Conservation (phyloP, 441 rosid genomes). For the Gossypium schwendimanii region DNA sequence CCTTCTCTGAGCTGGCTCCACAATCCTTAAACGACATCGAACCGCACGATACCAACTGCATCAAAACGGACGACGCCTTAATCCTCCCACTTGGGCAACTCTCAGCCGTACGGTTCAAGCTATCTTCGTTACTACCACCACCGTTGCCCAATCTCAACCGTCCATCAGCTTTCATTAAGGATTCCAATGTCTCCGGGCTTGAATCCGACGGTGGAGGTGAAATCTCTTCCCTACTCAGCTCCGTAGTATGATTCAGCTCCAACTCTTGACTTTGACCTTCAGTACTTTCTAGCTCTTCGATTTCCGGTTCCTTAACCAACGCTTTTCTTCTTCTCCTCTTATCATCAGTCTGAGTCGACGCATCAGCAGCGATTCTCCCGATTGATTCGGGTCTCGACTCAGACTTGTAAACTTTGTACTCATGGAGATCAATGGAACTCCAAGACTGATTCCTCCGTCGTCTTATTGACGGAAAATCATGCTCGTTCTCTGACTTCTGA, state of each 20-base stretch:
- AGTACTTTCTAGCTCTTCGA: constrained; percentile 20
- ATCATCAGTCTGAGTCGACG: constrained; percentile 86
- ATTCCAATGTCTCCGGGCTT: constrained; percentile 85
- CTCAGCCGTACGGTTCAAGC: constrained; percentile 37
- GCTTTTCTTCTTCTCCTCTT: constrained; percentile 42
- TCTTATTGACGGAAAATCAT: constrained; percentile 29
- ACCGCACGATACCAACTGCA: constrained; percentile 89
- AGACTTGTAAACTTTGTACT: constrained; percentile 71
- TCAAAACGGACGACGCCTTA: constrained; percentile 71
- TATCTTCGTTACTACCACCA: constrained; percentile 23
- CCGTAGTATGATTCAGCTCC: constrained; percentile 35
- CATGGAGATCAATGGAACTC: constrained; percentile 74
- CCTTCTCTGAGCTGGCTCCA: constrained; percentile 53
- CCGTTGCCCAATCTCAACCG: constrained; percentile 39
- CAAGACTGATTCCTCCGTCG: constrained; percentile 79
- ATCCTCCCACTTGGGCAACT: constrained; percentile 42
- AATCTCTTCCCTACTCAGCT: constrained; percentile 69
- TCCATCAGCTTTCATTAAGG: constrained; percentile 71
- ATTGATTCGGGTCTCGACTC: constrained; percentile 49
- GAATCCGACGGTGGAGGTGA: constrained; percentile 97
- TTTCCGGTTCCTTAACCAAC: constrained; percentile 29
- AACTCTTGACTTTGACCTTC: constrained; percentile 12
- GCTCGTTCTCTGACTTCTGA: constrained; percentile 16
- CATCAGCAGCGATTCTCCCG: constrained; percentile 62
- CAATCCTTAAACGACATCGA: constrained; percentile 78